A percentile compares a stretch with the other conserved stretches of the same genome.
These are phyloP conservation scores for Roridomyces roridus DNA, from an alignment of 768 basidiomycete species.

Conservation along the genomic window DNA sequence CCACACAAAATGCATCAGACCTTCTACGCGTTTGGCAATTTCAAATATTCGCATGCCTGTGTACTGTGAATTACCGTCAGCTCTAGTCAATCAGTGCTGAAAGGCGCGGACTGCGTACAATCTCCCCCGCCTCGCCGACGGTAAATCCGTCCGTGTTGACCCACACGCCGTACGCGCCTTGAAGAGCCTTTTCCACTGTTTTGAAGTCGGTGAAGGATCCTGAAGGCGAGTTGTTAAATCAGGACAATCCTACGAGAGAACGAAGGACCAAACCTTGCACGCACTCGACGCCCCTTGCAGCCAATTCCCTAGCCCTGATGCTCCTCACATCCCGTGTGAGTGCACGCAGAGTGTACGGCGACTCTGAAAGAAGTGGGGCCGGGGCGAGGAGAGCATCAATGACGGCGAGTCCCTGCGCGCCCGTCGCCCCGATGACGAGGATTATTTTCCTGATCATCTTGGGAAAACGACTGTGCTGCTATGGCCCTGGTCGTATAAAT, in stretches of 20 bases:
- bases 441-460: too few species aligned
- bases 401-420: neutral
- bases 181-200: conserved; percentile 34
- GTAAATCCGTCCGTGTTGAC: too few species aligned
- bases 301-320: conserved; percentile 28
- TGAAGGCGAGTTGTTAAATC: conserved; percentile 8
- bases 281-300: conserved; percentile 28
- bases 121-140: conserved; percentile 46
- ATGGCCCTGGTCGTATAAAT: too few species aligned
- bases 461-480: too few species aligned
- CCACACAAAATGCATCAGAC: conserved; percentile 46
- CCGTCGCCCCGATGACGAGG: too few species aligned
- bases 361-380: conserved; percentile 16
- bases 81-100: too few species aligned
- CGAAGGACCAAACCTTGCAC: too few species aligned
- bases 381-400: neutral
- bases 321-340: conserved; percentile 30
- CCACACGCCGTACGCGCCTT: conserved; percentile 46
- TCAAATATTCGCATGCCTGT: conserved; percentile 48
- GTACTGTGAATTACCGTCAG: too few species aligned
- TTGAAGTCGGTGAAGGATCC: conserved; percentile 43
- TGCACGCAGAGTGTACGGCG: conserved; percentile 35
- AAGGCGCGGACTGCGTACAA: conserved; percentile 19
- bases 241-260: too few species aligned
- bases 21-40: conserved; percentile 37